These are phyloP conservation scores for Nigrograna mackinnonii DNA, from an alignment of 2,329 filamentous ascomycete genomes.

Conservation along the genomic window DNA sequence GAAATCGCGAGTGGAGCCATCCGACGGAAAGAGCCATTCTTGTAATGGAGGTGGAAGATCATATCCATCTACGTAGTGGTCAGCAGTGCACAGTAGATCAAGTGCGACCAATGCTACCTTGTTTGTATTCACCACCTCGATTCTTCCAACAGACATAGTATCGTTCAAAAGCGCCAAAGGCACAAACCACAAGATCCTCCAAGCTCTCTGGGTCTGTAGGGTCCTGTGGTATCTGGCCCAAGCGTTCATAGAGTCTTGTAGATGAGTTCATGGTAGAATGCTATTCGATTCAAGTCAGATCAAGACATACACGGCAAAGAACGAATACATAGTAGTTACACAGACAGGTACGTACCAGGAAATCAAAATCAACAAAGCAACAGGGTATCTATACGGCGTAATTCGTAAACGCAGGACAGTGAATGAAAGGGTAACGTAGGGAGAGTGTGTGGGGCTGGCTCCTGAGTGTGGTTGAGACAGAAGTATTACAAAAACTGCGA, in stretches of 20 bases:
- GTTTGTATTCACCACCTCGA: slow-evolving; percentile 34
- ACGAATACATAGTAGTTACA: too few species aligned
- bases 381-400: too few species aligned
- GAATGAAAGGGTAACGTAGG: too few species aligned
- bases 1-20: slow-evolving; percentile 34
- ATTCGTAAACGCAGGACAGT: too few species aligned
- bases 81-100: too few species aligned
- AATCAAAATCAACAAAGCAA: too few species aligned
- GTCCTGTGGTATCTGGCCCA: slow-evolving; percentile 35
- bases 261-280: slow-evolving; percentile 29
- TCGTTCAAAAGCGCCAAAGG: slow-evolving; percentile 43
- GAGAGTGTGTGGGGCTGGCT: too few species aligned
- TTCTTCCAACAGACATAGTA: slow-evolving; percentile 47
- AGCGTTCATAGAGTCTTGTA: slow-evolving; percentile 32
- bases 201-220: slow-evolving; percentile 37
- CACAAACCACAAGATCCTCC: slow-evolving; percentile 41
- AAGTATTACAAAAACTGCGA: not conserved
- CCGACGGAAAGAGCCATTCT: slow-evolving; percentile 37
- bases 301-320: too few species aligned
- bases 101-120: slow-evolving; percentile 40
- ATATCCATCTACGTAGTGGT: slow-evolving; percentile 29
- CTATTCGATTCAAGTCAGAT: not conserved
- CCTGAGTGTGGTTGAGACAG: not conserved
- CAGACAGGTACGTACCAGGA: too few species aligned
- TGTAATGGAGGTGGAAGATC: slow-evolving; percentile 36